Evolutionary conservation across 2,329 filamentous ascomycete genomes (phyloP), one percentile per base, ranked within the genome.

Genomic region (Trichoderma pleuroti): DNA sequence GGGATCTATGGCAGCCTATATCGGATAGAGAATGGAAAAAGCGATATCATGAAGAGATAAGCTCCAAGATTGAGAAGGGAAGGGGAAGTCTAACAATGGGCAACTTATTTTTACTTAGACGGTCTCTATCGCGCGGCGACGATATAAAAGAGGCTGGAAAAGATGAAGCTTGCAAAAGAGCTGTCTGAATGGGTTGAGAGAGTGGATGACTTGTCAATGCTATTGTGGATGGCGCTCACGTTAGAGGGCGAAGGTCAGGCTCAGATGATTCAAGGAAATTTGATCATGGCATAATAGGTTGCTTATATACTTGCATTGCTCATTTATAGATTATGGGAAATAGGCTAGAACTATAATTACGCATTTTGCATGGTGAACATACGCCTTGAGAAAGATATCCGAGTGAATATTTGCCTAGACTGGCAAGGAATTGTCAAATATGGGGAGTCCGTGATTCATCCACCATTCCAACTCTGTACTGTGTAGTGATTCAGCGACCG

Each of bases 21-120:
- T 63, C 66, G 8, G 56, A 68, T 9, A 60, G 54, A 63, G 66
- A 68, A 10, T 68, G 66, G 66, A 60, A 46, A 11, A 68, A 62
- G 36, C 28, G 24, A 32, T 68, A 68, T 18, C 28, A 68, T 5
- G 18, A 68, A n/a, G 54, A 68, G 18, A 62, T 42, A 21, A 46
- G 18, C 26, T 60, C 66, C 4, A 68, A 63, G 7, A 26, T 9
- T 12, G 24, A 24, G 24, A 60, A 60, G 8, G 66, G 66, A 28
- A 68, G 42, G 4, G 36, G 21, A 5, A 57, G 56, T n/a, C 16
- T 68, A 8, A 68, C 66, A 1, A 30, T 68, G 52, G 66, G 66
- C 5, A 62, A 62, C 8, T 18, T 68, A 62, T 61, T 68, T 52
- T 28, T 24, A 32, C 34, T 68, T n/a, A n/a, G 36, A 12, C 54